phyloP scores from a whole-genome alignment of 2,329 filamentous ascomycete species.

The Penicillium hordei region DNA sequence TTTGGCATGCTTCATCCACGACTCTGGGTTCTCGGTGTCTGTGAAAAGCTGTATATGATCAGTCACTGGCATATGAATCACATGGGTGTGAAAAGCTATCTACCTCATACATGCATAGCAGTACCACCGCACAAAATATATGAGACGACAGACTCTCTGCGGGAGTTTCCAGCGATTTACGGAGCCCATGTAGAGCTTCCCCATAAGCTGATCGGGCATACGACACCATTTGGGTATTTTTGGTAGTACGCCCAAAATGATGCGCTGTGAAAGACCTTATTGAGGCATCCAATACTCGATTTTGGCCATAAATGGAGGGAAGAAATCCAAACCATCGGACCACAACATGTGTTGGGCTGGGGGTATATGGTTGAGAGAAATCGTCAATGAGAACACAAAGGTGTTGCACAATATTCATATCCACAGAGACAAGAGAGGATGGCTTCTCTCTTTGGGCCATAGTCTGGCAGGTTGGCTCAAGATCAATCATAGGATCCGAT shows the following conservation, averaged over 20 bases:
- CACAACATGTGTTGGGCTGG: conserved; percentile 18
- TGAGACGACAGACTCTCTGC: conserved; percentile 27
- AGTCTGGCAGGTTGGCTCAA: not conserved
- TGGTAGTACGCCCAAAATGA: conserved; percentile 23
- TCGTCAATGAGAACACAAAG: conserved; percentile 25
- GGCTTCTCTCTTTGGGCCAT: conserved; percentile 1
- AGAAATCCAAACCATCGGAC: conserved; percentile 28
- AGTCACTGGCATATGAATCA: not conserved
- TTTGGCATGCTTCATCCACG: conserved; percentile 35
- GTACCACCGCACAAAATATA: conserved; percentile 31
- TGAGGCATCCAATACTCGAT: conserved; percentile 25
- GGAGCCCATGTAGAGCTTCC: conserved; percentile 26
- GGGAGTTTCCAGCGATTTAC: conserved; percentile 19
- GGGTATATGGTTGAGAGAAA: conserved; percentile 21
- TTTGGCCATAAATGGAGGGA: conserved; percentile 28
- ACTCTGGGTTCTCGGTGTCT: conserved; percentile 24
- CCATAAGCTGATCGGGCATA: conserved; percentile 29
- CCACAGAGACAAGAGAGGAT: conserved; percentile 5
- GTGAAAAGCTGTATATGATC: conserved; percentile 27
- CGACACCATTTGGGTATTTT: conserved; percentile 22
- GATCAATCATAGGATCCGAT: not conserved
- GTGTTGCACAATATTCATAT: conserved; percentile 26
- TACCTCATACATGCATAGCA: conserved; percentile 34
- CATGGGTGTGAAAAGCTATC: not conserved
- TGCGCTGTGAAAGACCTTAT: conserved; percentile 30